Evolutionary conservation across 2,329 filamentous ascomycete genomes (phyloP), one percentile per base, ranked within the genome.

Genomic region (Neopestalotiopsis rosae): DNA sequence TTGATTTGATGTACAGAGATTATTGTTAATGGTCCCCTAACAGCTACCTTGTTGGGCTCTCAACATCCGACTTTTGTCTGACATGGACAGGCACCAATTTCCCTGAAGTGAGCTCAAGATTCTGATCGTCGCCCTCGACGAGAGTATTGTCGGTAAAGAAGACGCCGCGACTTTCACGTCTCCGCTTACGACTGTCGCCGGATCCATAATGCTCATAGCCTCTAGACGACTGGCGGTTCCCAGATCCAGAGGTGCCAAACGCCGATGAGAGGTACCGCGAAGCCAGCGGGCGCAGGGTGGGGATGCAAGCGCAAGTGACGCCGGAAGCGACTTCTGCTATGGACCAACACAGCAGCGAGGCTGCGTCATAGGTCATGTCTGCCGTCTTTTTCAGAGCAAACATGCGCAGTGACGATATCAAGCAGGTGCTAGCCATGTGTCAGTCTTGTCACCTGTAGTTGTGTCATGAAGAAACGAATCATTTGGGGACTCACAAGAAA

Each of bases 401-500:
- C 24, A 63, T 24, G 61, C 61, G 61, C 24, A 63, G 32, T 20
- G 61, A 38, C 1, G 61, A 63, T 38, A 63, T 63, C 24, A 45
- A 20, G 30, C 61, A 63, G n/a, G 61, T 63, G 61, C 61, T 63
- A 3, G 12, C 3, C 9, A 45, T 20, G 34, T 34, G 38, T 63
- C 30, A 20, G 30, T 34, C 17, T 4, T 30, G 38, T 38, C 6
- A 13, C 6, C 32, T 9, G 9, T 9, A 38, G 14, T 4, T 40
- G 14, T 6, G 17, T 20, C 20, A 13, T 17, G 17, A 14, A 4
- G 3, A 28, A 28, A 28, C 4, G 24, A 28, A 28, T 28, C 24
- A 28, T 28, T 28, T 28, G 24, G 61, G 5, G 14, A 63, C 61
- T 45, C 32, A 63, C 61, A 63, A 63, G 61, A 63, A 63, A 6